A percentile compares a stretch with the other conserved stretches of the same genome.
These are phyloP conservation scores for Solanum hybrid DNA, from an alignment of 305 asterid species.

Conservation along the genomic window DNA sequence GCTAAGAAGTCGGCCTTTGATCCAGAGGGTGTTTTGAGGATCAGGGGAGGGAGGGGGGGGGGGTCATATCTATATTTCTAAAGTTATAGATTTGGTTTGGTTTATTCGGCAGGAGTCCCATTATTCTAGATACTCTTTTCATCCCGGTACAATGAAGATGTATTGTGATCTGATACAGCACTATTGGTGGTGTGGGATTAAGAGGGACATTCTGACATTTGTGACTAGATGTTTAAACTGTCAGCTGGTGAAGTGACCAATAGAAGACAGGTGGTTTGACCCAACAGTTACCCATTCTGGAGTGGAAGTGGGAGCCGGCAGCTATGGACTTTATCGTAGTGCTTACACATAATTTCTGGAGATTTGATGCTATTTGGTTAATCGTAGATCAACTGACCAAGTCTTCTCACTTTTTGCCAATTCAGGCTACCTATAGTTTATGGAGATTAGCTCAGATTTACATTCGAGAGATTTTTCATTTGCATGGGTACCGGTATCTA, in stretches of 20 bases:
- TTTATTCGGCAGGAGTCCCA: background rate
- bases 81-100: background rate
- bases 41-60: too few relatives aligned
- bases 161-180: background rate
- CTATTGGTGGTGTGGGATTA: background rate
- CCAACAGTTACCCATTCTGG: background rate
- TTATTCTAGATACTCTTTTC: background rate
- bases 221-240: background rate
- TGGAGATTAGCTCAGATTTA: background rate
- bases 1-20: too few relatives aligned
- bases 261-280: background rate
- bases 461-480: background rate
- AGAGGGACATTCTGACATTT: background rate
- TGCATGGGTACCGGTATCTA: background rate
- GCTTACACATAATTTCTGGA: too few relatives aligned
- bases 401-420: background rate
- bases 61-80: too few relatives aligned
- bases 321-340: background rate
- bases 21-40: too few relatives aligned
- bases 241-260: background rate
- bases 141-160: background rate
- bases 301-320: background rate
- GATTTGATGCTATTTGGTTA: background rate
- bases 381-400: background rate
- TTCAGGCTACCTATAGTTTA: background rate